Conservation (phyloP, 495 filamentous ascomycete species). For the Penicillium soppii region DNA sequence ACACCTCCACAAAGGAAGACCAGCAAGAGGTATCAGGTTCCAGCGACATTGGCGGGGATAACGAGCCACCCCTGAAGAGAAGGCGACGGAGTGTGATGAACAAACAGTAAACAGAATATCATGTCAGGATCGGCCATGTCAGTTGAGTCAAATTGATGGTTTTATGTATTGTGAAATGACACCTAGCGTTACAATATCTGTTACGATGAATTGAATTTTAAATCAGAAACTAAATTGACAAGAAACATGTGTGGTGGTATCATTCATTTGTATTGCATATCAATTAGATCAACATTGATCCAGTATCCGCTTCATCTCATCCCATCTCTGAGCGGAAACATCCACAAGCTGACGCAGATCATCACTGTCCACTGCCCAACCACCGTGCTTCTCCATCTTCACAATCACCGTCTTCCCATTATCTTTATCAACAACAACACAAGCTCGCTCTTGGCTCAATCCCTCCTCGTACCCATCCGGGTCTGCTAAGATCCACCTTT, state of each 20-base stretch:
- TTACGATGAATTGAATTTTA: neutral
- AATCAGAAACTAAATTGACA: neutral
- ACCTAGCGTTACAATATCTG: neutral
- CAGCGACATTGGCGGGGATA: conserved; percentile 16
- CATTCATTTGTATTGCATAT: conserved; percentile 24
- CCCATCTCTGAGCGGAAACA: conserved; percentile 55
- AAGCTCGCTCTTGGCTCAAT: conserved; percentile 70
- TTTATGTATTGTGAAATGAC: neutral
- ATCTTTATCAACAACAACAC: conserved; percentile 67
- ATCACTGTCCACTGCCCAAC: conserved; percentile 56
- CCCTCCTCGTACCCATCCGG: conserved; percentile 88
- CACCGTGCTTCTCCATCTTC: conserved; percentile 80
- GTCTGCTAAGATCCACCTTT: conserved; percentile 78
- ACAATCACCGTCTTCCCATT: conserved; percentile 58
- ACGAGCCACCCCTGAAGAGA: conserved; percentile 40
- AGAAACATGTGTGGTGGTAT: conserved; percentile 26
- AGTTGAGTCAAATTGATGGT: neutral
- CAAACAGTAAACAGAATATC: conserved; percentile 12
- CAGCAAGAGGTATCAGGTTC: conserved; percentile 25
- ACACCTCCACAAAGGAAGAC: conserved; percentile 9
- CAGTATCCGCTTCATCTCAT: conserved; percentile 48
- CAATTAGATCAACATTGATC: conserved; percentile 30
- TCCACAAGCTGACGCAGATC: conserved; percentile 55
- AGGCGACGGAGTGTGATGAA: conserved; percentile 21
- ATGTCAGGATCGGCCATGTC: conserved; percentile 3